Evolutionary conservation across 352 stramenopile species (phyloP), one percentile per base, ranked within the genome.

Genomic region (Phytophthora aleatoria): DNA sequence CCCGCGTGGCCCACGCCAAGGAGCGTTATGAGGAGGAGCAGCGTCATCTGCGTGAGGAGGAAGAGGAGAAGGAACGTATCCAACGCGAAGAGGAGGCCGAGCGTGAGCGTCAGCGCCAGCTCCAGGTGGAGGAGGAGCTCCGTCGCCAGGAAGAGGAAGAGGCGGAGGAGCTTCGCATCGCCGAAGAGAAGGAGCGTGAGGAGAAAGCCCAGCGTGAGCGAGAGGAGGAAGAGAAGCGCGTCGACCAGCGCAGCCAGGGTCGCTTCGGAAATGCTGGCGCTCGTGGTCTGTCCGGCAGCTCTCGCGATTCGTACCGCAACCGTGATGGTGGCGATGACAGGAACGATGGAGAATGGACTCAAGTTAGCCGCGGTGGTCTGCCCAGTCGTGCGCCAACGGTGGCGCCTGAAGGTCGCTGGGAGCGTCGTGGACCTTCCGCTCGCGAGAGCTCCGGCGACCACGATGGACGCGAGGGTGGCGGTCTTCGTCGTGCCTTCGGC

Each of bases 11-110:
- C 11, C 71, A 86, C 62, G 86, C 86, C 6, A 87, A 86, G 56
- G 67, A 81, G 47, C 81, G 81, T 45, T 89, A 82, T 43, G 84
- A 94, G 42, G 83, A 92, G 5, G 80, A 93, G 63, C 74, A 95
- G 66, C 74, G 66, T 30, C 59, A 64, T 38, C 67, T 91, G 41
- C 81, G 77, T 38, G 81, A 87, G 39, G 73, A 81, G 26, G 67
- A 89, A 55, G 83, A 91, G 35, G 87, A 95, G 50, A 68, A 74
- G 39, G 80, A 91, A 47, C 86, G 82, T 16, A 43, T 76, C 20
- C 69, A 50, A 24, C 81, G 80, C 33, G 79, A 90, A 44, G 76
- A 91, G 39, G 83, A 89, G 52, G 77, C 81, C 10, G 77, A 88
- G 58, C 66, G 62, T 31, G 81, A 88, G 52, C 81, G 81, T 20